These are phyloP conservation scores for Aureobasidium namibiae DNA, from an alignment of 2,329 filamentous ascomycete species.

Conservation along the genomic window DNA sequence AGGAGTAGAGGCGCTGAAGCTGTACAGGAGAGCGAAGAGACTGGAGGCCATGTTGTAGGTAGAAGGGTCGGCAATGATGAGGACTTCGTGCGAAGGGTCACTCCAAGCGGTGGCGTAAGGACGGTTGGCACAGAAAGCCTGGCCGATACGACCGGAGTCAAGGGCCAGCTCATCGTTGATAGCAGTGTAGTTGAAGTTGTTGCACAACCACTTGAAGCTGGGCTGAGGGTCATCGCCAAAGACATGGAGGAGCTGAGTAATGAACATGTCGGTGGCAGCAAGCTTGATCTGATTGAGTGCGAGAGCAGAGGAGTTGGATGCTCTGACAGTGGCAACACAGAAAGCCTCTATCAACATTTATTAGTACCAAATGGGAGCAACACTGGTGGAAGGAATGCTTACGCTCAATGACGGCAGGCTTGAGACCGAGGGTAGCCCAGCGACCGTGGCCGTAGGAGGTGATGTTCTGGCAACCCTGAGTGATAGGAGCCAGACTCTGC, in stretches of 20 bases:
- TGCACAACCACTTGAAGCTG: neutral
- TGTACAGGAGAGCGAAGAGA: neutral
- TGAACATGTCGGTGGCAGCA: slow-evolving; percentile 20
- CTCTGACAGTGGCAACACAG: slow-evolving; percentile 16
- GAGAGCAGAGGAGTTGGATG: slow-evolving; percentile 16
- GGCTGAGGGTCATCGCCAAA: slow-evolving; percentile 13
- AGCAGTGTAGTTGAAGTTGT: neutral
- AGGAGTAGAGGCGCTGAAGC: neutral
- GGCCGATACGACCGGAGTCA: neutral
- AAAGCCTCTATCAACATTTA: slow-evolving; percentile 13
- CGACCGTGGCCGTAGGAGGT: slow-evolving; percentile 15
- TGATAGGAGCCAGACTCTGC: slow-evolving; percentile 4
- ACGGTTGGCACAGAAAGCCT: neutral
- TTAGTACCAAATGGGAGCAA: neutral
- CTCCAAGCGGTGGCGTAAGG: neutral
- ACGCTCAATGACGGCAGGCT: slow-evolving; percentile 16
- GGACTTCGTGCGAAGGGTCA: neutral
- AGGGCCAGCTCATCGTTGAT: neutral
- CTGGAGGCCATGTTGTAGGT: neutral
- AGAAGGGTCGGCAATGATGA: neutral
- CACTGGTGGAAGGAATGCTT: neutral
- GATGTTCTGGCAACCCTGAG: slow-evolving; percentile 19
- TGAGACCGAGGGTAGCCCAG: slow-evolving; percentile 19
- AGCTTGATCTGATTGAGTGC: slow-evolving; percentile 16
- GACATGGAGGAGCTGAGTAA: slow-evolving; percentile 19